Conservation (phyloP, 768 basidiomycete genomes). For the Tricholoma saponaceum region DNA sequence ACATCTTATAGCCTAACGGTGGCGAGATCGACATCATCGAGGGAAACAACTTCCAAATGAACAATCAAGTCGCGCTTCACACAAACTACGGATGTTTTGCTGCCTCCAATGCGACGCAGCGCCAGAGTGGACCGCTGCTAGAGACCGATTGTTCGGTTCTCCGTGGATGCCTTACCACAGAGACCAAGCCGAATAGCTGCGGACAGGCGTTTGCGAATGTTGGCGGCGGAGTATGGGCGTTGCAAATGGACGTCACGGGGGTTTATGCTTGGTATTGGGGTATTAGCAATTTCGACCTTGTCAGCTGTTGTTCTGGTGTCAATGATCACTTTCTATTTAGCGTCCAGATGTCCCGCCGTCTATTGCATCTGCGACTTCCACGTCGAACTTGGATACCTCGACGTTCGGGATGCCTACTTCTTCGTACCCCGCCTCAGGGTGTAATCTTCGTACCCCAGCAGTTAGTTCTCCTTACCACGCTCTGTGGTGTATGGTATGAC, state of each 20-base stretch:
- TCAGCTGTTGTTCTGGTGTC: neutral
- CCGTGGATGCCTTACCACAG: slow-evolving; percentile 41
- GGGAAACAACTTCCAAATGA: slow-evolving; percentile 45
- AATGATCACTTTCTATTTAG: slow-evolving; percentile 16
- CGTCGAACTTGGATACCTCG: slow-evolving; percentile 36
- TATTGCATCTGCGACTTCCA: slow-evolving; percentile 29
- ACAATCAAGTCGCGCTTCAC: slow-evolving; percentile 59
- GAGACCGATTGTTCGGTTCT: slow-evolving; percentile 27
- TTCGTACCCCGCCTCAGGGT: slow-evolving; percentile 53
- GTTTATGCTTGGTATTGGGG: slow-evolving; percentile 22
- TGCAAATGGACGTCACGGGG: slow-evolving; percentile 59
- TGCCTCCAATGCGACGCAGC: slow-evolving; percentile 15
- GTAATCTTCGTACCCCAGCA: slow-evolving; percentile 64
- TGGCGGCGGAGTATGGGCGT: slow-evolving; percentile 56
- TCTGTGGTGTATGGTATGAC: slow-evolving; percentile 50
- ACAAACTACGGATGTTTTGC: slow-evolving; percentile 36
- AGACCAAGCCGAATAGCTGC: slow-evolving; percentile 40
- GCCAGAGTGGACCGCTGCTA: slow-evolving; percentile 27
- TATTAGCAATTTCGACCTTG: slow-evolving; percentile 13
- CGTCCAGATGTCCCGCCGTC: slow-evolving; percentile 38
- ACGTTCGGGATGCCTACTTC: slow-evolving; percentile 59
- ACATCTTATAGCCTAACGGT: slow-evolving; percentile 33
- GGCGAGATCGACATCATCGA: slow-evolving; percentile 56
- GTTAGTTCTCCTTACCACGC: slow-evolving; percentile 67
- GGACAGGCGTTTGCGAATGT: slow-evolving; percentile 44